Conservation (phyloP, 495 filamentous ascomycete genomes). For the Collariella sp. region DNA sequence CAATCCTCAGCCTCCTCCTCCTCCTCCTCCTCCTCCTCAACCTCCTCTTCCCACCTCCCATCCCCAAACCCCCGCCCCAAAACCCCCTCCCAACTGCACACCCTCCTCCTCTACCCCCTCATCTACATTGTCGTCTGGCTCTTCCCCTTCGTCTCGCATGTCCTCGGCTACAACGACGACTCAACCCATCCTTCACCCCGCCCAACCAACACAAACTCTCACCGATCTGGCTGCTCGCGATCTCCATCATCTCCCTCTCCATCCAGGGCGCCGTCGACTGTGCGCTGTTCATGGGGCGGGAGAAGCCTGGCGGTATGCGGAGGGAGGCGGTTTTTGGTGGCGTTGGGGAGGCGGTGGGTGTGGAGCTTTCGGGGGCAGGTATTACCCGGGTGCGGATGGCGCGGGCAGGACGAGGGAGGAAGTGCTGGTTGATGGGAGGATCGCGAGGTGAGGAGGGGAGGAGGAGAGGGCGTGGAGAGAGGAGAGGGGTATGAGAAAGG, state of each 20-base stretch:
- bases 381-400: constrained; percentile 8
- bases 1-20: background rate
- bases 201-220: constrained; percentile 24
- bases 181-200: background rate
- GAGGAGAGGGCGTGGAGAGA: background rate
- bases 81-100: constrained; percentile 56
- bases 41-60: constrained; percentile 5
- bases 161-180: constrained; percentile 48
- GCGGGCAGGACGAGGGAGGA: constrained; percentile 39
- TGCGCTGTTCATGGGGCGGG: constrained; percentile 53
- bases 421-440: constrained; percentile 35
- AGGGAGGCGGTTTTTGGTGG: constrained; percentile 35
- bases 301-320: constrained; percentile 62
- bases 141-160: constrained; percentile 57
- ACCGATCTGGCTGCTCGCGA: constrained; percentile 45
- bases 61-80: constrained; percentile 39
- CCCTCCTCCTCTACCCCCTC: constrained; percentile 63
- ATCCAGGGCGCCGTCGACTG: constrained; percentile 60
- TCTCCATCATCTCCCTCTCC: constrained; percentile 48
- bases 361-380: constrained; percentile 1
- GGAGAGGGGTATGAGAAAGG: background rate
- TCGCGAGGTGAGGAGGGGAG: constrained; percentile 28
- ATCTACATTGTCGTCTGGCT: constrained; percentile 67
- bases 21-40: constrained; percentile 6
- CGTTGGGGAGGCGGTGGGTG: constrained; percentile 16